These are phyloP conservation scores for Exobasidium cylindrosporum DNA, from an alignment of 1,284 basidiomycete species.

Conservation along the genomic window DNA sequence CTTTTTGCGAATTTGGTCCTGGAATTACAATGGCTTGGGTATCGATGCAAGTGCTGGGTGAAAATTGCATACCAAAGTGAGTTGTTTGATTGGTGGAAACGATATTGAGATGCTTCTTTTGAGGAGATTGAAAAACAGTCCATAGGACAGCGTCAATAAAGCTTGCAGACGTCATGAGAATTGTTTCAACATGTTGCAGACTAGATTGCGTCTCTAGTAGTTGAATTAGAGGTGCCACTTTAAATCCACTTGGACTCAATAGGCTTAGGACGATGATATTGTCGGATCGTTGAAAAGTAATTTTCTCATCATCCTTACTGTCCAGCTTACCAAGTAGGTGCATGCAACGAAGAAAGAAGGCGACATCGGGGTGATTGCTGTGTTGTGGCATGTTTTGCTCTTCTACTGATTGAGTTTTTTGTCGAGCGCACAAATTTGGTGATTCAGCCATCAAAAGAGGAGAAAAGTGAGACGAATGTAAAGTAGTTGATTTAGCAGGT, in stretches of 20 bases:
- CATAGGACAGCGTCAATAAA: background rate
- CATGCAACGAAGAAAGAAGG: constrained; percentile 1
- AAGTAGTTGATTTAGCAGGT: background rate
- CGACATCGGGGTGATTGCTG: constrained; percentile 4
- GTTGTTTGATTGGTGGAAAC: background rate
- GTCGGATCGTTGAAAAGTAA: background rate
- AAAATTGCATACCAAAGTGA: background rate
- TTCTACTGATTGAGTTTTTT: background rate
- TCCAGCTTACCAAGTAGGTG: background rate
- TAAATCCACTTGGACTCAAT: constrained; percentile 2
- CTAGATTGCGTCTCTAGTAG: background rate
- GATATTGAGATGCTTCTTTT: background rate
- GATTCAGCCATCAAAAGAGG: background rate
- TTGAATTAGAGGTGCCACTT: background rate
- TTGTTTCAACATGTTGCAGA: background rate
- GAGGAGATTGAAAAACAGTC: background rate
- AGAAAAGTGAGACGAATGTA: background rate
- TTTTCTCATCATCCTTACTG: background rate
- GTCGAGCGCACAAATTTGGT: background rate
- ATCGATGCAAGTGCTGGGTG: background rate
- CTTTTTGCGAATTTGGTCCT: background rate
- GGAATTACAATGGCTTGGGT: constrained; percentile 11
- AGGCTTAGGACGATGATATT: background rate
- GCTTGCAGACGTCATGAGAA: constrained; percentile 6
- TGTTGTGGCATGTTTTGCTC: background rate